Evolutionary conservation across 345 rosid species (phyloP), one percentile per base, ranked within the genome.

Genomic region (Rhizophora mangle): DNA sequence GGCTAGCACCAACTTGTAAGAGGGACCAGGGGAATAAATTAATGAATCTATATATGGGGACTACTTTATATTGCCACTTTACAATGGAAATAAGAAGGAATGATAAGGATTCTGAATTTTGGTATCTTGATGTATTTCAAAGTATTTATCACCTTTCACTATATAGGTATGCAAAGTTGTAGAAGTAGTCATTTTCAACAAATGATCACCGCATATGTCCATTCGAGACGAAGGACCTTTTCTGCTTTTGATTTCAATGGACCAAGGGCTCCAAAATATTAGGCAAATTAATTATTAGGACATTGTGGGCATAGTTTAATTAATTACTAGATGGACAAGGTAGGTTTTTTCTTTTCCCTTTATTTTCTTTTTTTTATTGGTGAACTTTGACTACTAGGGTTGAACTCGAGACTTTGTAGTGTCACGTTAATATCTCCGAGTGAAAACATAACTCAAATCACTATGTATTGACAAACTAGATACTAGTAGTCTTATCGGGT

Each of bases 81-180:
- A 18, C 61, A 30, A 24, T 37, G 67, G 70, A 76, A 72, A 43
- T 56, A 62, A 62, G 63, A 20, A 36, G 63, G 66, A 46, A 2
- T 69, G 69, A 53, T 73, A 70, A 67, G 70, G 76, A 80, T 73
- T 76, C 76, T 60, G 73, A 29, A 36, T 39, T 67, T 60, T 55
- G 2, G 59, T 21, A 64, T 51, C 59, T 21, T 67, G 54, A 39
- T 71, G 58, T 47, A 71, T 56, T 57, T 29, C 49, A 68, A 63
- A 54, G 24, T 13, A 19, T 13, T 43, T 22, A 11, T 39, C 10
- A 24, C 19, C 31, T 27, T 21, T 56, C 29, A 56, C 31, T 24
- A 1, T 56, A 27, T 27, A 56, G 6, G 11, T 10, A 24, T 56
- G 49, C 59, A 31, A 59, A 29, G 57, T 51, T 64, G 21, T 15